Base-by-base conservation (phyloP, 805 yeast species). In the Metschnikowia dekortorum region DNA sequence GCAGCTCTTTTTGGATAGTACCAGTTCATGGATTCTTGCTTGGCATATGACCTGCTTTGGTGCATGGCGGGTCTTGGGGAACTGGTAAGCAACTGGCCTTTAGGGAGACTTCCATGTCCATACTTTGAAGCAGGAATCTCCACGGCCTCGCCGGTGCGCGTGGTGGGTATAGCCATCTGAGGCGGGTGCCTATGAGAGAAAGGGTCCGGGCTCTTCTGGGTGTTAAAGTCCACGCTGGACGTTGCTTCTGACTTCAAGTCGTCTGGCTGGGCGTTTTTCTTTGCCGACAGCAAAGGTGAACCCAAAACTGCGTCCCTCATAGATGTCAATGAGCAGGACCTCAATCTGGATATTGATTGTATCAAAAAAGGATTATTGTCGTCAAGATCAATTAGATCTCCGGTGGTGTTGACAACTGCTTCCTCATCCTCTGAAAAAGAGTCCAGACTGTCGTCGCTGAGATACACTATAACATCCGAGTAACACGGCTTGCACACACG, bases 401-500 rank as follows among this genome's bases (percentile, higher is more conserved):
- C 45, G 3, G 38, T 22, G 28, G 9, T 34, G 26, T 42, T 42
- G 31, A 30, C 9, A 4, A 32, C 18, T 9, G n/a, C 14, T 26
- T 42, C 49, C 0, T 65, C 67, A 3, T 55, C 60, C 2, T 58
- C 61, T 1, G 52, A 49, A 0, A 69, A 65, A 3, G 68, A 61
- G n/a, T 67, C 59, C 22, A 70, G 64, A 6, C 83, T 77, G 28
- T 85, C 87, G 59, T 85, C 91, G 67, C 89, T 84, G 3, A 89
- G 78, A 41, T 75, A 76, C 14, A 76, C 79, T 53, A 86, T 87
- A 29, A 84, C 88, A 60, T 83, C 87, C 50, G 82, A 80, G 56
- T 84, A 77, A 63, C 97, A 90, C 1, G 85, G 82, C 48, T 79
- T 75, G 61, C 97, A 90, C 1, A 86, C 89, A 51, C 96, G 70